Conservation (phyloP, 495 filamentous ascomycete genomes). For the Hypoxylon rickii region DNA sequence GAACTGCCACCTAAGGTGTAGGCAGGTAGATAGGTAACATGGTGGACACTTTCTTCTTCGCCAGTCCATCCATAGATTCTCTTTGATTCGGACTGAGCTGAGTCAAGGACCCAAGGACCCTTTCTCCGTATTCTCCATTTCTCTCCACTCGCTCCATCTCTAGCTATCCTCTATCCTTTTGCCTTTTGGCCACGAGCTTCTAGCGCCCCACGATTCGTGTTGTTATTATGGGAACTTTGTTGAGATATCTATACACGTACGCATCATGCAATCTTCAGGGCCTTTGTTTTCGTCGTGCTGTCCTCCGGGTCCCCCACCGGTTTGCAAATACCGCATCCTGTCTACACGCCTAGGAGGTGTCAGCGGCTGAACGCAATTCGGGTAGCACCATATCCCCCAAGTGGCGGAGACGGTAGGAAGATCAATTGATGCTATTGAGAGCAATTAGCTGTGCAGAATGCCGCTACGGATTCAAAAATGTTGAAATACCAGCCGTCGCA, state of each 20-base stretch:
- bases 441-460: too few species aligned
- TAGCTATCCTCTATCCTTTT: constrained; percentile 1
- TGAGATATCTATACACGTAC: background rate
- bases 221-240: constrained; percentile 15
- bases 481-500: too few species aligned
- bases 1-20: too few species aligned
- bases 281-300: background rate
- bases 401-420: too few species aligned
- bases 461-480: background rate
- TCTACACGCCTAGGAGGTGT: background rate
- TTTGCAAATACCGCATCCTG: constrained; percentile 4
- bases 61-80: too few species aligned
- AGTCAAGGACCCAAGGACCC: too few species aligned
- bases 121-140: constrained; percentile 16
- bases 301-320: too few species aligned
- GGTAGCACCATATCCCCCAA: background rate
- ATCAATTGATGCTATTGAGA: too few species aligned
- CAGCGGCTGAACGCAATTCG: background rate
- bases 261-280: background rate
- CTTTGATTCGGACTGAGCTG: too few species aligned
- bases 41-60: too few species aligned
- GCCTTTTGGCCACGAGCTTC: constrained; percentile 2
- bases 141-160: too few species aligned
- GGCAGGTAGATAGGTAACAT: too few species aligned
- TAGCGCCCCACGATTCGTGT: constrained; percentile 18